Evolutionary conservation across 495 filamentous ascomycete species (phyloP).

Genomic region (Gamarada debralockiae): DNA sequence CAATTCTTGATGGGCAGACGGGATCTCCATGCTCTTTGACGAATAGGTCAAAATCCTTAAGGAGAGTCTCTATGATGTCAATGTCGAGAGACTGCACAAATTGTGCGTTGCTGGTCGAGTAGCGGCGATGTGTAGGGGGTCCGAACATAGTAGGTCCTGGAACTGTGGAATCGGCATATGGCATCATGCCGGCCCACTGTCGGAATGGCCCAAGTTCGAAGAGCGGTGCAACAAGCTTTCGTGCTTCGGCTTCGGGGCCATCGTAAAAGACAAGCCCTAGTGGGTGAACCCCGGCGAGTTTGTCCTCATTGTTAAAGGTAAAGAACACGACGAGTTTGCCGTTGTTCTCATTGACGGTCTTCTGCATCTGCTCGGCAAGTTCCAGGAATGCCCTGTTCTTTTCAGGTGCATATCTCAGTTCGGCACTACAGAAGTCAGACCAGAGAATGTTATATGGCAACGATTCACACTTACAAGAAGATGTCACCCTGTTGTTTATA

Average conservation of each 20-base stretch:
- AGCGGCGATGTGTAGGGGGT: slow-evolving; percentile 8
- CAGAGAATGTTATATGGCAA: background rate
- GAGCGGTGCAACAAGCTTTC: slow-evolving; percentile 2
- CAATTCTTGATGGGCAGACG: slow-evolving; percentile 8
- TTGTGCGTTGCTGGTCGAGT: slow-evolving; percentile 1
- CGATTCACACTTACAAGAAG: slow-evolving; percentile 12
- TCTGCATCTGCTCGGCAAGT: background rate
- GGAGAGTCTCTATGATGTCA: slow-evolving; percentile 3
- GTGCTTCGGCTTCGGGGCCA: slow-evolving; percentile 12
- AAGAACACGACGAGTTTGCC: slow-evolving; percentile 13
- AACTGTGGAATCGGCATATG: background rate
- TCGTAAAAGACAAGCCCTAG: slow-evolving; percentile 11
- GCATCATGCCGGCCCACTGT: background rate
- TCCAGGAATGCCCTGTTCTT: slow-evolving; percentile 3
- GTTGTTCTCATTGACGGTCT: background rate
- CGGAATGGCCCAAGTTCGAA: slow-evolving; percentile 7
- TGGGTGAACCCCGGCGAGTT: too few species aligned
- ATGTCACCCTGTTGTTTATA: slow-evolving; percentile 14
- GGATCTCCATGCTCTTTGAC: slow-evolving; percentile 1
- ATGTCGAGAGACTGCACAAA: slow-evolving; percentile 2
- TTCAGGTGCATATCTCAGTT: slow-evolving; percentile 7
- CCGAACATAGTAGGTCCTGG: background rate
- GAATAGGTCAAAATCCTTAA: slow-evolving; percentile 3
- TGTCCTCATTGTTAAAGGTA: slow-evolving; percentile 1
- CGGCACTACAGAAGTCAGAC: slow-evolving; percentile 6